Evolutionary conservation across 2,329 filamentous ascomycete genomes (phyloP), one percentile per base, ranked within the genome.

Genomic region (Ophiostoma sp.): DNA sequence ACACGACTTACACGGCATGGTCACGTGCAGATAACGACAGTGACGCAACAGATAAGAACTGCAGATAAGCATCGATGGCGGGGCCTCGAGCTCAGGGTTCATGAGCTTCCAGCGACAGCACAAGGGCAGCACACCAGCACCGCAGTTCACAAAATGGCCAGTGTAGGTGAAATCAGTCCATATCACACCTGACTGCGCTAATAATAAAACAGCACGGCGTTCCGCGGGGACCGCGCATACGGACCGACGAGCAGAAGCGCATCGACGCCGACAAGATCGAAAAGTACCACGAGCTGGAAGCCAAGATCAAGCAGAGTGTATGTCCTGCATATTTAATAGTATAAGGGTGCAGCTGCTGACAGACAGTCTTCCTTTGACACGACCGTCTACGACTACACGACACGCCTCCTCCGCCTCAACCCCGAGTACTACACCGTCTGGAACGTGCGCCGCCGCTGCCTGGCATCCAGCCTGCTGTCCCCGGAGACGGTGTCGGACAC

Each of bases 381-480:
- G 70, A 83, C 87, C 70, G 85, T 88, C 57, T 86, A 94, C 75
- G 81, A 86, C 73, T 85, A 91, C 69, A 91, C 90, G 44, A 89
- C 90, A n/a, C 88, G 87, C 74, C 85, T 95, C 64, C 84, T 94
- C 69, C 85, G 85, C 66, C 85, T 89, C 76, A 96, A 96, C 78
- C 92, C 92, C 35, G 92, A 96, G 79, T 94, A 94, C 83, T 95
- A 95, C 81, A 94, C 92, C 70, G 86, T 93, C 85, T 96, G 92
- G 92, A 96, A 96, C 84, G 86, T 90, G 81, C 90, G 95, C 77
- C 90, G 95, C 76, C 86, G 86, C 76, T 89, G 86, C 80, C 83
- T 89, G 84, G 85, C 81, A 72, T 85, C 82, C 82, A 81, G 82
- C 76, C 84, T 82, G 79, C 86, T 87, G 75, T 87, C 81, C 17